Evolutionary conservation across 768 basidiomycete genomes (phyloP).

Genomic region (Pulveroboletus sp.): DNA sequence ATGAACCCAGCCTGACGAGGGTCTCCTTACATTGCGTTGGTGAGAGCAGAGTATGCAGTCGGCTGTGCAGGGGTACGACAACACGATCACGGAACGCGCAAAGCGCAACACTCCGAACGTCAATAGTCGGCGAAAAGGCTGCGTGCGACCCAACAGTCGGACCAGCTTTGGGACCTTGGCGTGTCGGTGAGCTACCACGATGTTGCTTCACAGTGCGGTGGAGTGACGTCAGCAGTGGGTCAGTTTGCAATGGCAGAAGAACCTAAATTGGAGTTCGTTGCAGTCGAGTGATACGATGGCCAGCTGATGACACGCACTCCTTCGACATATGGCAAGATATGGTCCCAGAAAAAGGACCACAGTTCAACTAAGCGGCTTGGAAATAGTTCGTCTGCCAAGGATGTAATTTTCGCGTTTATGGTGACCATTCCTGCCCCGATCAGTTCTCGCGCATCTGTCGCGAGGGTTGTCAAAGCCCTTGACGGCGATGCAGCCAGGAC

Average conservation of each 20-base stretch:
- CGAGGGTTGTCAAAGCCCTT: constrained; percentile 67
- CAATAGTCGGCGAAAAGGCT: constrained; percentile 52
- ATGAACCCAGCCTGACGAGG: constrained; percentile 48
- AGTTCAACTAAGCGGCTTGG: constrained; percentile 75
- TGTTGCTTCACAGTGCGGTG: constrained; percentile 59
- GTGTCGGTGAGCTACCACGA: constrained; percentile 45
- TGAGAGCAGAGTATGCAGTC: constrained; percentile 53
- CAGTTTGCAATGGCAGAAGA: constrained; percentile 57
- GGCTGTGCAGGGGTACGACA: constrained; percentile 58
- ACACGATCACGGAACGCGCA: constrained; percentile 77
- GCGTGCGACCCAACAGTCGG: constrained; percentile 20
- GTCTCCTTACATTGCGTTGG: constrained; percentile 51
- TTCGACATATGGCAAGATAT: constrained; percentile 82
- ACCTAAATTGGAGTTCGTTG: constrained; percentile 40
- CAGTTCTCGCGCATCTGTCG: constrained; percentile 75
- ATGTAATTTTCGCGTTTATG: constrained; percentile 75
- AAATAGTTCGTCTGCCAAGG: constrained; percentile 74
- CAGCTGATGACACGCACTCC: constrained; percentile 49
- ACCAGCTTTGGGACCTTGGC: constrained; percentile 44
- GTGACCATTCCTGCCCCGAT: constrained; percentile 90
- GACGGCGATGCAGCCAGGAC: constrained; percentile 71
- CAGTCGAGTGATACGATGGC: neutral
- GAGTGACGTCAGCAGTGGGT: constrained; percentile 61
- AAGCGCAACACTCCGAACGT: constrained; percentile 77
- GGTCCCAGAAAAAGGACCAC: constrained; percentile 94